Percentiles rank a stretch among this genome's conserved stretches.
These are phyloP conservation scores for Aspergillus hancockii DNA, from an alignment of 495 filamentous ascomycete genomes.

Conservation along the genomic window DNA sequence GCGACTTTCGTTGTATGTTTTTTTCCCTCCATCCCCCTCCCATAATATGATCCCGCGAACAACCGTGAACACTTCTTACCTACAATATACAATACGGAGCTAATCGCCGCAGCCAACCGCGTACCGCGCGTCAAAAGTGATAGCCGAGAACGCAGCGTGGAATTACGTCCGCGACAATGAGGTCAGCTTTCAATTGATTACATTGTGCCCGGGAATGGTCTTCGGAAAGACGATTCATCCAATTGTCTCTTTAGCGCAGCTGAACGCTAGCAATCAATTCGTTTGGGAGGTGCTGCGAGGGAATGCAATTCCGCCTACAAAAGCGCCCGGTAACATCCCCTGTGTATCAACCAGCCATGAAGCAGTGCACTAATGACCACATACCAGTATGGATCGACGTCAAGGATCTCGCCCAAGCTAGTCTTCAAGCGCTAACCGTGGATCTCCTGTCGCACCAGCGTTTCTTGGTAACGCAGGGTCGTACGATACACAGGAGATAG, in stretches of 20 bases:
- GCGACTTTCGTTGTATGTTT: conserved; percentile 24
- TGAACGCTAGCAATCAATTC: conserved; percentile 33
- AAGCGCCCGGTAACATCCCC: conserved; percentile 23
- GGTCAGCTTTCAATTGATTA: conserved; percentile 24
- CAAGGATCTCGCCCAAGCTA: conserved; percentile 37
- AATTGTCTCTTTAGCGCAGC: conserved; percentile 20
- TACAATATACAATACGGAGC: too few species aligned
- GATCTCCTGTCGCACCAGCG: conserved; percentile 31
- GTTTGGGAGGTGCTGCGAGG: conserved; percentile 26
- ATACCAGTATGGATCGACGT: conserved; percentile 32
- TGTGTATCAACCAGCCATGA: not conserved
- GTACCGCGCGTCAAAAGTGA: conserved; percentile 38
- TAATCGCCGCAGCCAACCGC: conserved; percentile 24
- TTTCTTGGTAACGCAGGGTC: conserved; percentile 33
- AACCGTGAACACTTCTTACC: conserved; percentile 1
- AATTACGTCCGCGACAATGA: conserved; percentile 28
- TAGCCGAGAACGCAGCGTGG: conserved; percentile 37
- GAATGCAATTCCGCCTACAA: conserved; percentile 18
- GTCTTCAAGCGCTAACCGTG: conserved; percentile 28
- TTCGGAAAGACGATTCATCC: conserved; percentile 34
- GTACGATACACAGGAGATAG: conserved; percentile 35
- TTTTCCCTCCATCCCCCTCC: not conserved
- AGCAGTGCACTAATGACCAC: not conserved
- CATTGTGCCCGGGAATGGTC: conserved; percentile 31
- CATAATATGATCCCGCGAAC: not conserved